Evolutionary conservation across 2,329 filamentous ascomycete species (phyloP).

Genomic region (Pestalotiopsis sp.): DNA sequence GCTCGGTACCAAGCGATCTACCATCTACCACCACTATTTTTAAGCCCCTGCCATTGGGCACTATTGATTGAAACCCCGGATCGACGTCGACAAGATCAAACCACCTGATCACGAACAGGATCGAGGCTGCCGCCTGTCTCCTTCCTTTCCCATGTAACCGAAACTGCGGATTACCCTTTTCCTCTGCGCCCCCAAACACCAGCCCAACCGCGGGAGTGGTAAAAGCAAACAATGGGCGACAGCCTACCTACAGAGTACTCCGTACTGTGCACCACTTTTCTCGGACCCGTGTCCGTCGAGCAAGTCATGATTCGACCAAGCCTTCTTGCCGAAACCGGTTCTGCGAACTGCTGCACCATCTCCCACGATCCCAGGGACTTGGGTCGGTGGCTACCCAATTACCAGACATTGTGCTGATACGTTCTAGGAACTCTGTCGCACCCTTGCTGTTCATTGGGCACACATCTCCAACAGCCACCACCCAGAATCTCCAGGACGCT

Average conservation of each 20-base stretch:
- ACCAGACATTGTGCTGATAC: background rate
- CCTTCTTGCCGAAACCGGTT: background rate
- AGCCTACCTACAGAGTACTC: background rate
- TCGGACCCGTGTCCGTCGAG: background rate
- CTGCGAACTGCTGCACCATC: conserved; percentile 4
- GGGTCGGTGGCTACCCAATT: conserved; percentile 7
- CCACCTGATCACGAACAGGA: background rate
- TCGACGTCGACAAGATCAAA: background rate
- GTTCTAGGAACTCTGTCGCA: background rate
- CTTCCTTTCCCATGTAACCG: background rate
- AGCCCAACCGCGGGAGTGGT: background rate
- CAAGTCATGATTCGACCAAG: background rate
- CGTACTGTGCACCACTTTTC: background rate
- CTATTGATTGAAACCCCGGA: background rate
- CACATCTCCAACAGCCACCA: background rate
- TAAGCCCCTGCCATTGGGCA: background rate
- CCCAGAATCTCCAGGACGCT: background rate
- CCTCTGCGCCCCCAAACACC: background rate
- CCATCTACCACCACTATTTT: background rate
- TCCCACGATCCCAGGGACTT: background rate
- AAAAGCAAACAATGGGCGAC: background rate
- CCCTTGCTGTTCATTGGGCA: background rate
- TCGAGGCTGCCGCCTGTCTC: background rate
- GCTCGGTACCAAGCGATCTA: background rate
- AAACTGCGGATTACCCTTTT: background rate